Evolutionary conservation across 257 asterid genomes (phyloP).

Genomic region (Solanum clarkiae): DNA sequence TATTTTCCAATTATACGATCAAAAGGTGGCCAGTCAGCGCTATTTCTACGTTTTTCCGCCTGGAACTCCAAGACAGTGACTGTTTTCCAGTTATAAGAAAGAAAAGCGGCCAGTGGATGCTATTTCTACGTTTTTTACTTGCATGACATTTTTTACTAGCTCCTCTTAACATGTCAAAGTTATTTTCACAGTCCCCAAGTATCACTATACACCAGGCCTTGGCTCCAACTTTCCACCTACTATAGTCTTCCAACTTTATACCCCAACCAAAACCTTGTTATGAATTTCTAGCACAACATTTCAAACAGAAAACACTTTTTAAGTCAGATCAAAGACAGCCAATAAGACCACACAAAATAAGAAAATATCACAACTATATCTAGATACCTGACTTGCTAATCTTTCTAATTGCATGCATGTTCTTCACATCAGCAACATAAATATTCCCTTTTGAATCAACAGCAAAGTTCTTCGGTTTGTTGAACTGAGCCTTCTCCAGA

Average conservation of each 20-base stretch:
- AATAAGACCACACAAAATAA: not conserved
- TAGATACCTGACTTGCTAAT: slow-evolving; percentile 51
- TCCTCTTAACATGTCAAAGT: not conserved
- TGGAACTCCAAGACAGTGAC: not conserved
- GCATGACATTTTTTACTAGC: not conserved
- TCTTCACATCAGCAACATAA: slow-evolving; percentile 53
- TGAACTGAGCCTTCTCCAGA: slow-evolving; percentile 45
- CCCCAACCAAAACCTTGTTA: not conserved
- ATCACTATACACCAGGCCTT: not conserved
- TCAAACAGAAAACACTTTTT: not conserved
- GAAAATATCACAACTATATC: not conserved
- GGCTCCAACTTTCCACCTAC: not conserved
- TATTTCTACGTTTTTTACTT: not conserved
- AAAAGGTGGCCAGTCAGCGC: not conserved
- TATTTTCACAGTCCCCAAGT: not conserved
- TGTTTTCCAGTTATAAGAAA: not conserved
- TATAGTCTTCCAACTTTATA: not conserved
- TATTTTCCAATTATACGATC: not conserved
- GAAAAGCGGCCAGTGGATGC: not conserved
- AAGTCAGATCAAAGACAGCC: not conserved
- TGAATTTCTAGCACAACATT: not conserved
- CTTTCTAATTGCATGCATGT: slow-evolving; percentile 56
- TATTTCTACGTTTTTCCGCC: not conserved
- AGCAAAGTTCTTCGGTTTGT: slow-evolving; percentile 57
- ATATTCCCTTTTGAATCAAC: slow-evolving; percentile 66